Conservation (phyloP, 169 alveolate species). For the Plasmodium vinckei region DNA sequence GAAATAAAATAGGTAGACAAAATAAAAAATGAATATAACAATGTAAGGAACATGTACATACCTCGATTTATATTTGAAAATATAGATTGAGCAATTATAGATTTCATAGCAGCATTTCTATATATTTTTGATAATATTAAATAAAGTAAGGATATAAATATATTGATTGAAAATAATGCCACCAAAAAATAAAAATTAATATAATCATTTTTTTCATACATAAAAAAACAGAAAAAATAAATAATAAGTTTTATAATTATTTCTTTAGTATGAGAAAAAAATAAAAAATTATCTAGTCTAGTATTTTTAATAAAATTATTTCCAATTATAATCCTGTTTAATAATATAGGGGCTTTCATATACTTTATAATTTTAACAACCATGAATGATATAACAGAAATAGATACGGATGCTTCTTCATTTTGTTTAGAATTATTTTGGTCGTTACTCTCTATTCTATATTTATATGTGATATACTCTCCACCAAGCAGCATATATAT, state of each 20-base stretch:
- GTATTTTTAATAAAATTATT: constrained; percentile 52
- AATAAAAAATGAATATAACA: not conserved
- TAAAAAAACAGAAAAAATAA: constrained; percentile 18
- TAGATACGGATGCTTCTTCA: constrained; percentile 16
- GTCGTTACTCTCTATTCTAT: not conserved
- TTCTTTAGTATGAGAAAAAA: constrained; percentile 51
- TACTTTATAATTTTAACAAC: constrained; percentile 32
- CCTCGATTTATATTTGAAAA: not conserved
- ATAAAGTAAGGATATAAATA: constrained; percentile 12
- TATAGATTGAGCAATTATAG: constrained; percentile 18
- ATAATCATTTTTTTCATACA: not conserved
- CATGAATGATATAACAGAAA: constrained; percentile 50
- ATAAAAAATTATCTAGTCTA: constrained; percentile 52
- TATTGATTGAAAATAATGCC: not conserved
- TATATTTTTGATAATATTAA: constrained; percentile 33
- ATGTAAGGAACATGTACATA: not conserved
- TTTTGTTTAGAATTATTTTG: not conserved
- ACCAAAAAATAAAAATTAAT: constrained; percentile 25
- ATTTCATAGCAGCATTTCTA: constrained; percentile 36
- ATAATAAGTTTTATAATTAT: constrained; percentile 27
- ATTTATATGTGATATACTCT: constrained; percentile 35
- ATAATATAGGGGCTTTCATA: constrained; percentile 46
- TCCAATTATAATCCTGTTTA: constrained; percentile 46
- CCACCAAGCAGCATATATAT: constrained; percentile 65
- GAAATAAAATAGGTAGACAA: not conserved